Evolutionary conservation across 2,329 filamentous ascomycete species (phyloP), one percentile per base, ranked within the genome.

Genomic region (Ampelomyces quisqualis): DNA sequence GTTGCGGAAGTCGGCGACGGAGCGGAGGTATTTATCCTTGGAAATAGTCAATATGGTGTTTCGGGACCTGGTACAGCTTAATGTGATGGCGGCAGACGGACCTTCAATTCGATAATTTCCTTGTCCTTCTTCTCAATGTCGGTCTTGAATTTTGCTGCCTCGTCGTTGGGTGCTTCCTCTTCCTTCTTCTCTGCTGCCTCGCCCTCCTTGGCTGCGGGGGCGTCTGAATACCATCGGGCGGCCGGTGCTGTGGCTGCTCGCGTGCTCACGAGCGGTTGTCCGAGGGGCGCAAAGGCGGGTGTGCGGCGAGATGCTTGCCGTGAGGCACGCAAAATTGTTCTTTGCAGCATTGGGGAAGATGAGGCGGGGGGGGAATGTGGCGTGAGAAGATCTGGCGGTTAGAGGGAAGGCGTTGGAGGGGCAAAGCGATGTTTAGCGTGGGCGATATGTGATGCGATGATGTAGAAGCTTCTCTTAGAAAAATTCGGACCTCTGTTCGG

Each of bases 1-100:
- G 75, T 97, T 98, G 68, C 89, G 89, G 81, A 94, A 97, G 63
- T 98, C 93, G 73, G 93, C 93, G 52, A 97, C 84, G 40, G 87
- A 86, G 68, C 93, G 91, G 51, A 96, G 81, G 72, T 90, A 94
- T 76, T 90, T 93, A 74, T 97, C 93, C 93, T 97, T 56, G 7
- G n/a, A n/a, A n/a, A n/a, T n/a, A n/a, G n/a, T n/a, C n/a, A n/a
- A n/a, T n/a, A n/a, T n/a, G n/a, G n/a, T n/a, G n/a, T n/a, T 19
- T 14, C 11, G 5, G 5, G 29, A 6, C 11, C 7, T 18, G 29
- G 14, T 15, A 18, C 2, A 18, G 14, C 11, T 13, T 10, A 10
- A 15, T 5, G 18, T 20, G 35, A n/a, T n/a, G n/a, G n/a, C n/a
- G n/a, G n/a, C n/a, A n/a, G 21, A 51, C 62, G 40, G 74, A 95